Conservation (phyloP, 2,329 filamentous ascomycete genomes). For the Microsporum canis region DNA sequence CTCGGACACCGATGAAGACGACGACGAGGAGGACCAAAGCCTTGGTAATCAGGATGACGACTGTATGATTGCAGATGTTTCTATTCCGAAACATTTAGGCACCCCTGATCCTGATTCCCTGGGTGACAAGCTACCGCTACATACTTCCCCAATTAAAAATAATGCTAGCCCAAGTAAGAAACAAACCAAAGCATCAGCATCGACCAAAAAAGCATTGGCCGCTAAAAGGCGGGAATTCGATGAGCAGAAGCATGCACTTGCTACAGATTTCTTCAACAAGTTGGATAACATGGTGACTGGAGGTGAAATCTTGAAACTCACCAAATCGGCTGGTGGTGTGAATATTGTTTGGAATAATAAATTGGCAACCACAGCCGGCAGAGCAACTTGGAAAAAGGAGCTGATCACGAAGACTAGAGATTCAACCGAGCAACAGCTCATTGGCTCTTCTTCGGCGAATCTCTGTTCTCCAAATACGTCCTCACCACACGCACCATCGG, state of each 20-base stretch:
- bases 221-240: slow-evolving; percentile 43
- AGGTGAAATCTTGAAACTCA: slow-evolving; percentile 39
- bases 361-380: slow-evolving; percentile 50
- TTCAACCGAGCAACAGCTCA: not conserved
- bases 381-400: slow-evolving; percentile 60
- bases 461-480: not conserved
- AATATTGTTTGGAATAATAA: slow-evolving; percentile 51
- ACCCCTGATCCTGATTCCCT: not conserved
- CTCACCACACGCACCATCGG: slow-evolving; percentile 11
- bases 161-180: slow-evolving; percentile 20
- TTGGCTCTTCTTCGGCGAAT: slow-evolving; percentile 3
- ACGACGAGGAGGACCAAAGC: slow-evolving; percentile 13
- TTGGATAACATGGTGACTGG: slow-evolving; percentile 44
- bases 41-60: slow-evolving; percentile 23
- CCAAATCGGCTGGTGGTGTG: slow-evolving; percentile 46
- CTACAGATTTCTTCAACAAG: slow-evolving; percentile 43
- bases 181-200: slow-evolving; percentile 17
- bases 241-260: slow-evolving; percentile 41
- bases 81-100: not conserved
- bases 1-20: slow-evolving; percentile 29
- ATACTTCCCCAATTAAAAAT: slow-evolving; percentile 5
- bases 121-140: not conserved
- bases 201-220: slow-evolving; percentile 26
- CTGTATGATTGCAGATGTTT: slow-evolving; percentile 20
- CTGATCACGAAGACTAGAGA: slow-evolving; percentile 13